Conservation (phyloP, 1,284 basidiomycete species). For the Tylopilus sp. region DNA sequence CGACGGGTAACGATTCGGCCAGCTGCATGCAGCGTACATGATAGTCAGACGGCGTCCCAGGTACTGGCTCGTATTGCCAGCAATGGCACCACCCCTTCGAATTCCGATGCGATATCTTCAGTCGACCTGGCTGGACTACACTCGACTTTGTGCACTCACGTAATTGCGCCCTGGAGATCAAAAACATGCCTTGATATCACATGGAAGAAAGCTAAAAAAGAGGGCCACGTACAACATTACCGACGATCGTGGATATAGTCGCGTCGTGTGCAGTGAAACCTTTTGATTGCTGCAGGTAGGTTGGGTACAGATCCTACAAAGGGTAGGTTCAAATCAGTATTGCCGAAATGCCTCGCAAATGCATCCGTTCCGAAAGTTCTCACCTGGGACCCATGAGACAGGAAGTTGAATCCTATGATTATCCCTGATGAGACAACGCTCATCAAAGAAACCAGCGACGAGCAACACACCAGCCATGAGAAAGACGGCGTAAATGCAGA, state of each 20-base stretch:
- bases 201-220: constrained; percentile 45
- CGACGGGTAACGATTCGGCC: background rate
- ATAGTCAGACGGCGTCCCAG: constrained; percentile 87
- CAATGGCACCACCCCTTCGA: constrained; percentile 68
- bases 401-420: constrained; percentile 81
- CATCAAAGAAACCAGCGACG: background rate
- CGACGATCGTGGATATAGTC: constrained; percentile 88
- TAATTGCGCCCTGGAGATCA: constrained; percentile 63
- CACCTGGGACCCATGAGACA: constrained; percentile 81
- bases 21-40: constrained; percentile 42
- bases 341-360: constrained; percentile 54
- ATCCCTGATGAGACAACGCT: background rate
- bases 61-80: constrained; percentile 80
- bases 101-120: constrained; percentile 16
- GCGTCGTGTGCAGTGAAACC: constrained; percentile 57
- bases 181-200: constrained; percentile 63
- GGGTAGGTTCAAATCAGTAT: constrained; percentile 27
- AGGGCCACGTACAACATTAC: constrained; percentile 70
- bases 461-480: constrained; percentile 67
- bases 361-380: background rate
- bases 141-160: constrained; percentile 34
- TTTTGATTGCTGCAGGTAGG: constrained; percentile 68
- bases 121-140: background rate
- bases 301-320: constrained; percentile 70
- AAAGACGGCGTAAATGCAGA: constrained; percentile 81